A percentile compares a stretch with the other conserved stretches of the same genome.
These are phyloP conservation scores for Datisca glomerata DNA, from an alignment of 306 rosid species.

Conservation along the genomic window DNA sequence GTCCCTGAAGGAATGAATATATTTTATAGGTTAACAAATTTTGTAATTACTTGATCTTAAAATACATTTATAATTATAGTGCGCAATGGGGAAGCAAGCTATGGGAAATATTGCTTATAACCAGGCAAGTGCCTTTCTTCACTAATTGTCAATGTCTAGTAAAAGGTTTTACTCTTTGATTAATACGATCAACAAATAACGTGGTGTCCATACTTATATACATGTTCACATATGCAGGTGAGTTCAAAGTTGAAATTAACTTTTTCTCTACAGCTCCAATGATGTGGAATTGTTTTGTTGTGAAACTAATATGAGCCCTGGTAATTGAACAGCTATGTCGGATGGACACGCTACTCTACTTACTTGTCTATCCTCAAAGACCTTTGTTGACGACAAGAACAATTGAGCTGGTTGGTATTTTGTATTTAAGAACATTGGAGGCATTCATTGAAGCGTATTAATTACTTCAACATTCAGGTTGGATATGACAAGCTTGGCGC, in stretches of 20 bases:
- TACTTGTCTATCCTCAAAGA: conserved; percentile 88
- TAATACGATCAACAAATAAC: too few species aligned
- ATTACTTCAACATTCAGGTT: conserved; percentile 41
- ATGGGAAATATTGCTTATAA: conserved; percentile 95
- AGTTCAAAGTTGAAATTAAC: too few species aligned
- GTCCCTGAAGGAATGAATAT: too few species aligned
- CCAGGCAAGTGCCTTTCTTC: conserved; percentile 41
- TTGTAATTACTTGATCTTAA: conserved; percentile 9
- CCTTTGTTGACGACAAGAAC: conserved; percentile 84
- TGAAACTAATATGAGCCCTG: too few species aligned
- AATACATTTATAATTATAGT: conserved; percentile 31
- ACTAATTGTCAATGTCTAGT: neutral
- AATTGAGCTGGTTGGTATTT: conserved; percentile 79
- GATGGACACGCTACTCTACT: conserved; percentile 75
- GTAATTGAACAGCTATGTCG: conserved; percentile 51
- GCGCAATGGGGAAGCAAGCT: conserved; percentile 99
- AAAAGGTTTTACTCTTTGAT: too few species aligned
- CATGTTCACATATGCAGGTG: too few species aligned
- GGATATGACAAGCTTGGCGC: conserved; percentile 98
- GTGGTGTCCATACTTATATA: too few species aligned
- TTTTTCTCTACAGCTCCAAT: too few species aligned
- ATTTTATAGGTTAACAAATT: too few species aligned
- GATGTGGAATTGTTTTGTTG: too few species aligned
- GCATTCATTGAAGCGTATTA: conserved; percentile 3
- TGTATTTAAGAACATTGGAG: conserved; percentile 5